These are phyloP conservation scores for Yarrowia alimentaria DNA, from an alignment of 805 yeast species.

Conservation along the genomic window DNA sequence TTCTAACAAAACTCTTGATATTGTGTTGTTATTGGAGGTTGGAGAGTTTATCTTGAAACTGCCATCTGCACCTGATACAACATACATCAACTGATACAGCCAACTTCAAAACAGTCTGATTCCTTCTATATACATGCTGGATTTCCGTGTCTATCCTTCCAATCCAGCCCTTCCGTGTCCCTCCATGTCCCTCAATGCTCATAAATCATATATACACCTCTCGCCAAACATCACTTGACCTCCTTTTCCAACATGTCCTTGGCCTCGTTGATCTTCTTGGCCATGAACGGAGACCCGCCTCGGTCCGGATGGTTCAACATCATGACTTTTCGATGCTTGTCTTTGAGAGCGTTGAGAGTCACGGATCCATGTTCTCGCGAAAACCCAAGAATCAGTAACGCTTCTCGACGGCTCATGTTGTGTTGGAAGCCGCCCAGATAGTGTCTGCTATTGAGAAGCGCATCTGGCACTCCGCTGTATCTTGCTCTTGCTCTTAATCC, in stretches of 20 bases:
- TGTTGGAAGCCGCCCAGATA: conserved; percentile 40
- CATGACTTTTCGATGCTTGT: conserved; percentile 81
- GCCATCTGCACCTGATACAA: too few relatives aligned
- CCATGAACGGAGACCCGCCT: conserved; percentile 87
- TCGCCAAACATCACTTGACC: not conserved
- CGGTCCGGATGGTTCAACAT: conserved; percentile 89
- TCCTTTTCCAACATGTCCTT: conserved; percentile 67
- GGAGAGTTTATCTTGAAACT: too few relatives aligned
- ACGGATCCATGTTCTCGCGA: conserved; percentile 40
- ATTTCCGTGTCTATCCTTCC: too few relatives aligned
- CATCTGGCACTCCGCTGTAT: conserved; percentile 2
- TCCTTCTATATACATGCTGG: too few relatives aligned
- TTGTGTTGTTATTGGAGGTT: too few relatives aligned
- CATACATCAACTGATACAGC: too few relatives aligned
- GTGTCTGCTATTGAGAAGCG: conserved; percentile 31
- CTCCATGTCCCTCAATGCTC: too few relatives aligned
- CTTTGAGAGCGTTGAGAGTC: conserved; percentile 59
- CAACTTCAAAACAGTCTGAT: too few relatives aligned
- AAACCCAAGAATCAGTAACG: conserved; percentile 51
- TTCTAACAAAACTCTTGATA: too few relatives aligned
- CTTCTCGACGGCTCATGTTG: conserved; percentile 53
- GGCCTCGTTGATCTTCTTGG: conserved; percentile 91
- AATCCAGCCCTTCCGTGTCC: too few relatives aligned
- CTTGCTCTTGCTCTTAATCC: conserved; percentile 18
- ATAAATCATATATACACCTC: not conserved